Base-by-base conservation (phyloP, 257 asterid species). In the Solanum sejunctum region DNA sequence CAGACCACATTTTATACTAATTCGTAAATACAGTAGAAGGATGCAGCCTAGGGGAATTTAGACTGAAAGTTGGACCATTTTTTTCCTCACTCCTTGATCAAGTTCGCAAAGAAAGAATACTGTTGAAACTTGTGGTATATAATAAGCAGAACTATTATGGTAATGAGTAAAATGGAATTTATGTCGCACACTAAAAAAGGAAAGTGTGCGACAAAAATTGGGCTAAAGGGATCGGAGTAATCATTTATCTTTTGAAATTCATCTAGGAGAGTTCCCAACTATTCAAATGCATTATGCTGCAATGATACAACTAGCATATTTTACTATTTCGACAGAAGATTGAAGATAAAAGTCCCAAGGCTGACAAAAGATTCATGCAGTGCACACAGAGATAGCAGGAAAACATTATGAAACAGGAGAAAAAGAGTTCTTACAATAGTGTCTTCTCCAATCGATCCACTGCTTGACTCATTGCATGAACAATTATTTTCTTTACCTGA, bases 401-500 rank as follows among this genome's bases (percentile, higher is more conserved):
- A 10, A 39, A 17, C 52, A 17, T 69, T 69, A 69, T 1, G 16
- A 10, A 17, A 70, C 52, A 39, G 60, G n/a, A 49, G 60, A 23
- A 47, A 47, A 21, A 21, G 18, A 47, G 43, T 10, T 51, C 89
- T 84, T 39, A 84, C 85, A 80, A 83, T 51, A 71, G 83, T 55
- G 87, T 85, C 52, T 64, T n/a, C 69, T 45, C 80, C 81, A 78
- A 64, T 20, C 32, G 41, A 60, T 72, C 6, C 77, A 84, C 82
- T 20, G 84, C 89, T 45, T 63, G 47, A 52, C 84, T 81, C 69
- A 87, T 43, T 0, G 87, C 86, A 54, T 81, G 80, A 84, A 84
- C 61, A 54, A 83, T 47, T 54, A 81, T 81, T 39, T 81, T 81
- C 86, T 84, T 84, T 69, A 87, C 87, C 89, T 87, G 84, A 36